A percentile compares a stretch with the other conserved stretches of the same genome.
Conservation (phyloP, 768 basidiomycete genomes). For the Lactarius hatsudake region DNA sequence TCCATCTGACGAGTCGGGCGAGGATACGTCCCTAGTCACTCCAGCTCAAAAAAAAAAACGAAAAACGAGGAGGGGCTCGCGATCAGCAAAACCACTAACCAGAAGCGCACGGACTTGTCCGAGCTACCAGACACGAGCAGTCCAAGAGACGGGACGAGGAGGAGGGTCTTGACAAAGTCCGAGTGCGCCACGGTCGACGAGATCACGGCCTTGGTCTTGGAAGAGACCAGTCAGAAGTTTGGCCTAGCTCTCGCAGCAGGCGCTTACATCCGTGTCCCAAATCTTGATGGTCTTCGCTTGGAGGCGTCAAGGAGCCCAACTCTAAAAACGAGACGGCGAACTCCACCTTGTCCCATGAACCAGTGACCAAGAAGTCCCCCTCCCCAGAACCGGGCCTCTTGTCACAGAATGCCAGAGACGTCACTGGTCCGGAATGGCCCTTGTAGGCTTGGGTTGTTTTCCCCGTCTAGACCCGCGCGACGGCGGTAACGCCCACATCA, state of each 20-base stretch:
- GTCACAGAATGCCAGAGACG: slow-evolving; percentile 69
- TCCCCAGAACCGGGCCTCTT: slow-evolving; percentile 39
- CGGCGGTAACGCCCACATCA: slow-evolving; percentile 3
- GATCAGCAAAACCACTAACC: slow-evolving; percentile 48
- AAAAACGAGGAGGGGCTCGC: background rate
- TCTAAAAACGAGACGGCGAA: background rate
- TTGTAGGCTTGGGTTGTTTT: slow-evolving; percentile 71
- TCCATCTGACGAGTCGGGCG: slow-evolving; percentile 39
- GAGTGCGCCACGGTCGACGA: slow-evolving; percentile 74
- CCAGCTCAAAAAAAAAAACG: background rate
- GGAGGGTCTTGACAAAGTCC: slow-evolving; percentile 88
- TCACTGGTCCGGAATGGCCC: slow-evolving; percentile 89
- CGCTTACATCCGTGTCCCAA: slow-evolving; percentile 74
- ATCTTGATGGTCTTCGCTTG: slow-evolving; percentile 70
- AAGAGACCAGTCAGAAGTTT: slow-evolving; percentile 6
- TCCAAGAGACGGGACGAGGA: slow-evolving; percentile 60
- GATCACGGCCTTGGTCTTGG: slow-evolving; percentile 66
- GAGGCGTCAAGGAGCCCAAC: slow-evolving; percentile 20
- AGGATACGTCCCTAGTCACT: slow-evolving; percentile 58
- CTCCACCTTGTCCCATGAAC: slow-evolving; percentile 87
- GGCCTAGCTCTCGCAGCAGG: slow-evolving; percentile 13
- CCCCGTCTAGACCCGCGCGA: slow-evolving; percentile 56
- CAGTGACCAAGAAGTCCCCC: slow-evolving; percentile 68
- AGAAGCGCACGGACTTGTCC: slow-evolving; percentile 84
- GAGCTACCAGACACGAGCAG: slow-evolving; percentile 85